phyloP scores from a whole-genome alignment of 164 flowering plant genomes.

The Liquidambar formosana region DNA sequence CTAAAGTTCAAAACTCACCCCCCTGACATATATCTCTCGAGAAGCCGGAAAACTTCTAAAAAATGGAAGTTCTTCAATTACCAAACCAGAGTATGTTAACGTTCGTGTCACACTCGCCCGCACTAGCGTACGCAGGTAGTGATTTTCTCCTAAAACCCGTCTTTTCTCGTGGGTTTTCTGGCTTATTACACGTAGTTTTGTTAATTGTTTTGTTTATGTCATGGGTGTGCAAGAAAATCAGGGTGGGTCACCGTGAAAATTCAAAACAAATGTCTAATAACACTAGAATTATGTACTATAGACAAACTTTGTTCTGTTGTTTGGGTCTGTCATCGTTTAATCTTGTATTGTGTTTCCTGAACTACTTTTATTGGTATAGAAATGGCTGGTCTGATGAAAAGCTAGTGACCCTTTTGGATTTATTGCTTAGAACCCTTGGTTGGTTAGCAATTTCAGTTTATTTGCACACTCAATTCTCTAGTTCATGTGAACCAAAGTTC shows the following conservation, averaged over 20 bases:
- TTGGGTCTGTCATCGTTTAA: too few species aligned
- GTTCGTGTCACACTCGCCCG: constrained; percentile 13
- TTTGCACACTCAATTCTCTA: constrained; percentile 33
- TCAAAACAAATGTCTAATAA: constrained; percentile 14
- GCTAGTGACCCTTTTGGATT: too few species aligned
- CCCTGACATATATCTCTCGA: too few species aligned
- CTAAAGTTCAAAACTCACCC: too few species aligned
- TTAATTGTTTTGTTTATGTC: constrained; percentile 31
- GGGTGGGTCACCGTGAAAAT: background rate
- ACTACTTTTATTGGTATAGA: too few species aligned
- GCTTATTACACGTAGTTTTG: constrained; percentile 46
- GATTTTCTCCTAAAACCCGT: constrained; percentile 44
- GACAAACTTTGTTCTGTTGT: constrained; percentile 30
- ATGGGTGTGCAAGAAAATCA: constrained; percentile 38
- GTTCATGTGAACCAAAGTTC: constrained; percentile 34
- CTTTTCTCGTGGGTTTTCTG: constrained; percentile 52
- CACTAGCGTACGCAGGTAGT: constrained; percentile 9
- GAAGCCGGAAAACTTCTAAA: constrained; percentile 1
- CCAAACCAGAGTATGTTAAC: constrained; percentile 5
- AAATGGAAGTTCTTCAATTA: constrained; percentile 22
- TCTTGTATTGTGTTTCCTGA: too few species aligned
- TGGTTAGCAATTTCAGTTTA: constrained; percentile 52
- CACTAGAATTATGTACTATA: constrained; percentile 26
- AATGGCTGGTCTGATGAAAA: too few species aligned
- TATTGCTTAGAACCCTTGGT: constrained; percentile 40